These are phyloP conservation scores for Boletellus emodensis DNA, from an alignment of 768 basidiomycete species.

Conservation along the genomic window DNA sequence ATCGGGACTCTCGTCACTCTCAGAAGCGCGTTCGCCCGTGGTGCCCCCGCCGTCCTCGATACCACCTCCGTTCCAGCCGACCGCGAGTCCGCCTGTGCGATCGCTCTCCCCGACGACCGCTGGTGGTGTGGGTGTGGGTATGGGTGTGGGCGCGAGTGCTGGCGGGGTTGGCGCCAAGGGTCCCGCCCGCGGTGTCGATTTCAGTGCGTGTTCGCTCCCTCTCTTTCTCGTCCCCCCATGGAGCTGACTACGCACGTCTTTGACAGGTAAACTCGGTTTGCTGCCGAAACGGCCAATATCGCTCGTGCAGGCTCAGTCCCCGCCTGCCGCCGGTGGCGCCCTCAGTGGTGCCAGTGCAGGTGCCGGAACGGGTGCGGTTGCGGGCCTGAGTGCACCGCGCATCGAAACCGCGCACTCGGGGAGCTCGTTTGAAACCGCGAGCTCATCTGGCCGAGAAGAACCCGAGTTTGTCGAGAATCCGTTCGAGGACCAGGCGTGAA, in stretches of 20 bases:
- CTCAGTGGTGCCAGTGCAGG: not conserved
- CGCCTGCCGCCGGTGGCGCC: conserved; percentile 19
- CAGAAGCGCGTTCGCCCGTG: conserved; percentile 1
- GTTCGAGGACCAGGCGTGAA: conserved; percentile 50
- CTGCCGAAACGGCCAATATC: conserved; percentile 75
- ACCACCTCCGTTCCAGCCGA: not conserved
- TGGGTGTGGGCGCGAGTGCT: no score
- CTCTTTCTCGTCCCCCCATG: no score
- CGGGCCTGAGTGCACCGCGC: conserved; percentile 2
- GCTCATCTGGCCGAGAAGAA: conserved; percentile 43
- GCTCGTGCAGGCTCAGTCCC: conserved; percentile 33
- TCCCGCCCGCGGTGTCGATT: conserved; percentile 27
- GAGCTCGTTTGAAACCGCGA: conserved; percentile 19
- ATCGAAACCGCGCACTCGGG: conserved; percentile 7
- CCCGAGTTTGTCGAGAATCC: conserved; percentile 73
- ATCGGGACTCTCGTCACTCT: not conserved
- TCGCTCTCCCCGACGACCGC: conserved; percentile 10
- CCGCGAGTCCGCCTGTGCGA: not conserved
- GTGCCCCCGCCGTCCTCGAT: not conserved
- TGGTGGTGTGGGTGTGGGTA: no score
- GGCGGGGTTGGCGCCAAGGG: not conserved
- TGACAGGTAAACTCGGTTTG: conserved; percentile 60
- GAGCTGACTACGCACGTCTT: not conserved
- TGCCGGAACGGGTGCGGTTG: not conserved
- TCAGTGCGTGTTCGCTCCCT: conserved; percentile 21